phyloP scores from a whole-genome alignment of 345 rosid genomes.

The Ricinus communis region DNA sequence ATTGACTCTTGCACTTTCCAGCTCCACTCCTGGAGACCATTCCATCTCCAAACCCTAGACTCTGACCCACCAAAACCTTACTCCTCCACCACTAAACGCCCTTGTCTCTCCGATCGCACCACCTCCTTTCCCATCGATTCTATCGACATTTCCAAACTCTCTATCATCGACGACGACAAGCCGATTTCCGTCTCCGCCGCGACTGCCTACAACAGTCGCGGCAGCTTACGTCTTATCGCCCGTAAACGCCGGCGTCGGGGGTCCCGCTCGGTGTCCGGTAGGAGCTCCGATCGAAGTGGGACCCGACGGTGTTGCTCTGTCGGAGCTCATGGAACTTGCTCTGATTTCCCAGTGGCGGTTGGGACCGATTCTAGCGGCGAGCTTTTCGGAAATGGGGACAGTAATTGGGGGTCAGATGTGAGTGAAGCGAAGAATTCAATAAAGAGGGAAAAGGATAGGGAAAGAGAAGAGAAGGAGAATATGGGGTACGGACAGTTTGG shows the following conservation, averaged over 20 bases:
- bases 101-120: constrained; percentile 90
- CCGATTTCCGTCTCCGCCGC: constrained; percentile 28
- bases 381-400: constrained; percentile 70
- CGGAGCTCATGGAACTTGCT: constrained; percentile 81
- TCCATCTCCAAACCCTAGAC: constrained; percentile 49
- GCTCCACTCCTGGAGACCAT: constrained; percentile 92
- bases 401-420: constrained; percentile 86
- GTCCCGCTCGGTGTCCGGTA: constrained; percentile 85
- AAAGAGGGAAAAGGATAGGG: constrained; percentile 53
- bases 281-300: constrained; percentile 94
- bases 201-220: constrained; percentile 31
- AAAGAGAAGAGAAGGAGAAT: constrained; percentile 55
- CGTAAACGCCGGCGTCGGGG: constrained; percentile 78
- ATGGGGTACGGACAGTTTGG: constrained; percentile 49
- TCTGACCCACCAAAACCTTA: constrained; percentile 44
- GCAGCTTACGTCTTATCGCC: constrained; percentile 47
- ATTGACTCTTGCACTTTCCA: constrained; percentile 78
- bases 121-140: constrained; percentile 74
- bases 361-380: constrained; percentile 98
- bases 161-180: constrained; percentile 68
- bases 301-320: constrained; percentile 83
- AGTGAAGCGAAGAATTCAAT: constrained; percentile 67
- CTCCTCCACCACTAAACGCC: constrained; percentile 55
- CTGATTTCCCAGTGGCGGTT: constrained; percentile 80
- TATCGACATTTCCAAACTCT: constrained; percentile 69